Base-by-base conservation (phyloP, 148 eudicot species). In the Cornus controversa region DNA sequence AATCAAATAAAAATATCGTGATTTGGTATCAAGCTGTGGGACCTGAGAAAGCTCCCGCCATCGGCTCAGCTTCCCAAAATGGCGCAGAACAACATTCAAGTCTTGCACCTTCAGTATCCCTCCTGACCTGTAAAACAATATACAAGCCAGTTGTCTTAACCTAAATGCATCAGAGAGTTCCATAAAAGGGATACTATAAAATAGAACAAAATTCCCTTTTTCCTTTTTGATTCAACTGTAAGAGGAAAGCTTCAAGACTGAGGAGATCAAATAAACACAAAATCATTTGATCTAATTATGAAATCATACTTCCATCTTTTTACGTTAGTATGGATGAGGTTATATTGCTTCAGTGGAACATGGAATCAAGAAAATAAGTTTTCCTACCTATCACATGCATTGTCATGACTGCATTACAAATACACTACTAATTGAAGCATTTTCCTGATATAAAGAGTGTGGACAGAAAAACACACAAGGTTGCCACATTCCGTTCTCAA, bases 41-140 rank as follows among this genome's bases (percentile, higher is more conserved):
- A 92, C 98, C 98, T 93, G 88, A 81, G 82, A 87, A 80, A 93
- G 91, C 81, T 89, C 88, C 79, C 85, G 80, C 88, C 88, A 79
- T 80, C 87, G 84, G 67, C 81, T 82, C 73, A 78, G 82, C 67
- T 81, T 87, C 71, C 94, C 98, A 76, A 87, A 90, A 80, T 88
- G 81, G 62, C 92, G 98, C 83, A 93, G 75, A 75, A 91, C 71
- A 70, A 87, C 76, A 85, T 93, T 93, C 70, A 91, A 79, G 71
- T 93, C 98, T 64, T 88, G 86, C 70, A 83, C 90, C 84, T 78
- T 91, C 89, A 93, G 78, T 23, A 74, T 71, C 57, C 69, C 82
- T 82, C 90, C 92, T 40, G 75, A 90, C 86, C 98, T 93, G 86
- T 71, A 80, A 84, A 40, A 68, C 45, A 72, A 36, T 23, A 78